Conservation (phyloP, 495 filamentous ascomycete species). For the Hypoxylon cercidicola region DNA sequence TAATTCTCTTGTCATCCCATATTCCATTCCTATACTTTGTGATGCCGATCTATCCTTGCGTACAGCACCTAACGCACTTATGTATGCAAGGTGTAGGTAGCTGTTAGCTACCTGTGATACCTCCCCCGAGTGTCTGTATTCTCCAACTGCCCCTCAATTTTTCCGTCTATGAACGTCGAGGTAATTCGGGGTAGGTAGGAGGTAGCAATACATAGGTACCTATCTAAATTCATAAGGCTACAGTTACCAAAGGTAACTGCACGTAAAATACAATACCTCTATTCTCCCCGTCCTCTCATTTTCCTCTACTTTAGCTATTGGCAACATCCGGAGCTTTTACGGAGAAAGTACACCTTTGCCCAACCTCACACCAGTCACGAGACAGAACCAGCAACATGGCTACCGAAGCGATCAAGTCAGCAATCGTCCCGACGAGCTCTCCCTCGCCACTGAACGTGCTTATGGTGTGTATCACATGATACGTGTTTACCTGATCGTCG, state of each 20-base stretch:
- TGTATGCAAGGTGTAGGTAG: not conserved
- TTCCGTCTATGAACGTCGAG: slow-evolving; percentile 40
- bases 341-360: not conserved
- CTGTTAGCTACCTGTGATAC: not conserved
- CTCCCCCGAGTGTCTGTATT: slow-evolving; percentile 11
- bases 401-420: slow-evolving; percentile 31
- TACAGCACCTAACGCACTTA: no score
- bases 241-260: not conserved
- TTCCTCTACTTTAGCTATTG: not conserved
- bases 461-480: slow-evolving; percentile 69
- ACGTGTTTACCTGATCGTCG: slow-evolving; percentile 7
- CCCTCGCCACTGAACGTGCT: slow-evolving; percentile 77
- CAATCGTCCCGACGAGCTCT: slow-evolving; percentile 27
- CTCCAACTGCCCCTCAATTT: slow-evolving; percentile 52
- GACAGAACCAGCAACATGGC: slow-evolving; percentile 19
- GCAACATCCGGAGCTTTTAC: not conserved
- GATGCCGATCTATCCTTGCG: no score
- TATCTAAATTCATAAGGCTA: slow-evolving; percentile 13
- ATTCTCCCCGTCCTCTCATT: not conserved
- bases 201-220: slow-evolving; percentile 3
- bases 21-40: no score
- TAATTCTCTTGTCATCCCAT: no score
- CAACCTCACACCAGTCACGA: not conserved
- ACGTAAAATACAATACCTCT: slow-evolving; percentile 8
- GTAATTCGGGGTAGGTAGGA: slow-evolving; percentile 21